Conservation (phyloP, 2,329 filamentous ascomycete genomes). For the Hymenoscyphus infarciens region DNA sequence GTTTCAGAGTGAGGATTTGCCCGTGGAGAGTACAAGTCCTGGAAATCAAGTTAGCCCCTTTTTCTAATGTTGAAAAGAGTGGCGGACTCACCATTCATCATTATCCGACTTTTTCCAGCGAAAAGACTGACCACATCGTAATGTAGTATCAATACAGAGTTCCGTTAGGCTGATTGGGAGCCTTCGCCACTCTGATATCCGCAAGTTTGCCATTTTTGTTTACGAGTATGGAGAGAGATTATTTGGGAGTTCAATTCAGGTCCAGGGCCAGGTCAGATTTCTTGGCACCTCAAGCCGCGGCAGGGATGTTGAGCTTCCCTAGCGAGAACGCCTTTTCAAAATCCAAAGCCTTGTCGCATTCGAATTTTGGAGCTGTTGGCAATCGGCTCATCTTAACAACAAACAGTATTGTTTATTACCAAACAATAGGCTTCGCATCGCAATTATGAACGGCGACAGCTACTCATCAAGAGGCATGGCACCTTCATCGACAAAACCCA, state of each 20-base stretch:
- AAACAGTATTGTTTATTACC: conserved; percentile 1
- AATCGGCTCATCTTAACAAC: conserved; percentile 9
- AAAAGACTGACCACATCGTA: conserved; percentile 95
- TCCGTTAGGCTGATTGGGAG: conserved; percentile 79
- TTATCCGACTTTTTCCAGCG: conserved; percentile 84
- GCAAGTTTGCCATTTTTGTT: conserved; percentile 33
- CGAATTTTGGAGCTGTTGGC: background rate
- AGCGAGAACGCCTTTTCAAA: conserved; percentile 9
- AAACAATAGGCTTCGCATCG: conserved; percentile 17
- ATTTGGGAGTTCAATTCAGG: background rate
- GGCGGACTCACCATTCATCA: conserved; percentile 67
- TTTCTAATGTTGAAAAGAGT: conserved; percentile 5
- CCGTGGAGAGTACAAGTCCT: conserved; percentile 83
- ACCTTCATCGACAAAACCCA: conserved; percentile 31
- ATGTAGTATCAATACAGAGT: conserved; percentile 88
- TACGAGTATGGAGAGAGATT: background rate
- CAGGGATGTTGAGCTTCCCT: background rate
- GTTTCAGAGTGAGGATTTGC: conserved; percentile 77
- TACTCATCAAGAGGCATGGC: conserved; percentile 71
- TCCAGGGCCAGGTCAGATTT: background rate
- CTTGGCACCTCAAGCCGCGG: too few species aligned
- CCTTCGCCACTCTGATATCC: conserved; percentile 78
- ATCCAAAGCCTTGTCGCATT: conserved; percentile 18
- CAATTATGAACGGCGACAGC: conserved; percentile 78
- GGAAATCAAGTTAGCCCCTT: conserved; percentile 23